A percentile compares a stretch with the other conserved stretches of the same genome.
phyloP scores from a whole-genome alignment of 1,139 yeast species.

The Tardiomyces depauwii region DNA sequence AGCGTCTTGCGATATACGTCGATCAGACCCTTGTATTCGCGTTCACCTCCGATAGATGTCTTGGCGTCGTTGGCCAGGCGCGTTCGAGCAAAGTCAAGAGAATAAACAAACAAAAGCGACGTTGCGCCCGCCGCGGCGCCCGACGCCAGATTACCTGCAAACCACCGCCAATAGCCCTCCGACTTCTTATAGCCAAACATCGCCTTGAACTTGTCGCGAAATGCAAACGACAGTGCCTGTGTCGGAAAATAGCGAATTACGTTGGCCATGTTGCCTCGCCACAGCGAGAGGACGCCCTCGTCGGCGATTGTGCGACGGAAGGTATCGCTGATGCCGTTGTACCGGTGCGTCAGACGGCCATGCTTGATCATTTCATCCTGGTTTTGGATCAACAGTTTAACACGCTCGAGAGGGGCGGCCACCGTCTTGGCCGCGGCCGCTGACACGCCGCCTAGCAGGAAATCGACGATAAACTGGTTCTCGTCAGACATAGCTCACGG shows the following conservation, averaged over 20 bases:
- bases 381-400: constrained; percentile 69
- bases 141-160: constrained; percentile 71
- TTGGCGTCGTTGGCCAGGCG: constrained; percentile 78
- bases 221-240: constrained; percentile 75
- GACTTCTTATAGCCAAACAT: constrained; percentile 68
- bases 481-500: too few species aligned
- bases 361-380: constrained; percentile 79
- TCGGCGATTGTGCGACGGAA: constrained; percentile 63
- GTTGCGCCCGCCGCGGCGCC: constrained; percentile 82
- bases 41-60: constrained; percentile 55
- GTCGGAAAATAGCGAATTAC: constrained; percentile 80
- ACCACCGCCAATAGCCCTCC: constrained; percentile 57
- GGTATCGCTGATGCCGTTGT: constrained; percentile 61
- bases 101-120: constrained; percentile 63
- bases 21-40: constrained; percentile 67
- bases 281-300: constrained; percentile 61
- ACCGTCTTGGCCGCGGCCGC: constrained; percentile 80
- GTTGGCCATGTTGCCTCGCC: constrained; percentile 84
- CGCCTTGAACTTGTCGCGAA: constrained; percentile 73
- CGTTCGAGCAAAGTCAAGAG: constrained; percentile 74
- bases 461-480: constrained; percentile 26
- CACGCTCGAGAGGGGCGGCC: constrained; percentile 79
- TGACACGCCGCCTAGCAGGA: constrained; percentile 71
- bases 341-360: constrained; percentile 57
- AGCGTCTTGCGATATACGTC: constrained; percentile 72